Conservation (phyloP, 805 yeast genomes). For the Hanseniaspora valbyensis region DNA sequence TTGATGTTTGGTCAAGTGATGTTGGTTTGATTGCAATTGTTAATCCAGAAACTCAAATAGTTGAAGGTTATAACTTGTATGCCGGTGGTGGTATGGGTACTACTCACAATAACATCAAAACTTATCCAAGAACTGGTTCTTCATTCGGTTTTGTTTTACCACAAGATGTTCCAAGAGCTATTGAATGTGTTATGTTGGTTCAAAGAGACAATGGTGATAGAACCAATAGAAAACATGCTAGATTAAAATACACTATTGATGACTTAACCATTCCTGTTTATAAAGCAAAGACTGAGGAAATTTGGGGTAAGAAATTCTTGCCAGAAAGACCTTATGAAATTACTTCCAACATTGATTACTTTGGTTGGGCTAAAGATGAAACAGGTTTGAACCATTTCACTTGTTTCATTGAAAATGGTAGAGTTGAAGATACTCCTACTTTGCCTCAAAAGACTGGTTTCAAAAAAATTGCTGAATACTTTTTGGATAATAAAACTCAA, state of each 20-base stretch:
- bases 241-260: slow-evolving; percentile 93
- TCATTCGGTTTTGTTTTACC: slow-evolving; percentile 62
- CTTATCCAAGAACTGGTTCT: slow-evolving; percentile 91
- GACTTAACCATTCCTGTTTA: slow-evolving; percentile 82
- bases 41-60: slow-evolving; percentile 44
- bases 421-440: slow-evolving; percentile 86
- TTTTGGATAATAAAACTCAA: slow-evolving; percentile 44
- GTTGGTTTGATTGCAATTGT: slow-evolving; percentile 85
- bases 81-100: slow-evolving; percentile 99
- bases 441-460: slow-evolving; percentile 84
- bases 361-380: slow-evolving; percentile 89
- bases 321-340: slow-evolving; percentile 63
- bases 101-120: slow-evolving; percentile 91
- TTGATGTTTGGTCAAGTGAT: slow-evolving; percentile 92
- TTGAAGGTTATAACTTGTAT: slow-evolving; percentile 72
- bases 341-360: slow-evolving; percentile 78
- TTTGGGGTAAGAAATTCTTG: slow-evolving; percentile 64
- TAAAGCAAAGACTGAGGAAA: slow-evolving; percentile 70
- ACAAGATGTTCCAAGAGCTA: slow-evolving; percentile 62
- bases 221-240: slow-evolving; percentile 91
- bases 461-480: slow-evolving; percentile 58
- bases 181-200: slow-evolving; percentile 85
- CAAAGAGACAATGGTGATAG: slow-evolving; percentile 95
- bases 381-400: slow-evolving; percentile 80
- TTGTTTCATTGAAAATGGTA: slow-evolving; percentile 88